Base-by-base conservation (phyloP, 768 basidiomycete species). In the Phlegmacium glaucopus region DNA sequence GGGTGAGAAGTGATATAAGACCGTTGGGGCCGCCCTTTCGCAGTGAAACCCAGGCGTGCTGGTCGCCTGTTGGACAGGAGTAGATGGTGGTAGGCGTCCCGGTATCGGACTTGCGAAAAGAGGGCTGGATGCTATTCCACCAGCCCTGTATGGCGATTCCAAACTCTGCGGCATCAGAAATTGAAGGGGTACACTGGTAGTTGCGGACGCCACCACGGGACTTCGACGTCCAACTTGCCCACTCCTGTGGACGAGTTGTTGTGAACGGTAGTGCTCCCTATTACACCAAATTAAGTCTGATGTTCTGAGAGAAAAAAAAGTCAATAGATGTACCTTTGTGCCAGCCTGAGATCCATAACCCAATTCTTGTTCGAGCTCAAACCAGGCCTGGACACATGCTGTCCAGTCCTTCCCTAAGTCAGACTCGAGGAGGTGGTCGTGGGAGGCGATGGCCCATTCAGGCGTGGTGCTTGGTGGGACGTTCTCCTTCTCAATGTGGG, bases 111-210 rank as follows among this genome's bases (percentile, higher is more conserved):
- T 35, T 36, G 1, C 49, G 53, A 28, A 47, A 47, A 3, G 29
- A 6, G 2, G 53, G 53, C 32, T 54, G 53, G 9, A 54, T 42
- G 8, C 11, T 40, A 27, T 29, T 18, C 53, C 53, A 54, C 53
- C 53, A 54, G n/a, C 38, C 44, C 10, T 11, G 4, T 5, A 54
- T 13, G 1, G 53, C 46, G 4, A 47, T 29, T 2, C 53, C 49
- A 22, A 50, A 44, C 4, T 54, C 53, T 4, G 41, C 45, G 3
- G 49, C 26, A 39, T 50, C 53, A 9, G 32, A 3, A 25, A 50
- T 34, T 13, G 30, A 4, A 2, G 53, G 49, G 9, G 17, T 16
- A 9, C 28, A 12, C 3, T 50, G 26, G 36, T 50, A 50, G 11
- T 11, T 12, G 13, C 53, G 49, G n/a, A 22, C 17, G 2, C 49